Evolutionary conservation across 495 filamentous ascomycete genomes (phyloP), one percentile per base, ranked within the genome.

Genomic region (Penicillium nucicola): DNA sequence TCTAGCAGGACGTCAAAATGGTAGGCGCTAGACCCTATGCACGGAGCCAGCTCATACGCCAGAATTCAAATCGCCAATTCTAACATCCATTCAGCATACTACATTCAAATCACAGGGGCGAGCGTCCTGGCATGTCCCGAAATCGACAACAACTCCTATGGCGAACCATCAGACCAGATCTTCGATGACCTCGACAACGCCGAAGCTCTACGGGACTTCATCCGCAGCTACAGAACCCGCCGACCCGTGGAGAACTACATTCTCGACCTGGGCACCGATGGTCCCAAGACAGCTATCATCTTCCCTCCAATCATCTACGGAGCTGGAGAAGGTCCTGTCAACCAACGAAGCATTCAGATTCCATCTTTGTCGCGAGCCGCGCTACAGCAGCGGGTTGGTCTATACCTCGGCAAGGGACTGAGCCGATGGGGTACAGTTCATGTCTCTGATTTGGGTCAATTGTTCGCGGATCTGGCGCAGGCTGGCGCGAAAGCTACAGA

Each of bases 251-350:
- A 48, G 18, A 48, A 48, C 25, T 48, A 39, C 35, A 48, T 48
- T 30, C 45, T 48, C 17, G 45, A 48, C 45, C 20, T 48, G 8
- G 45, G 45, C 5, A 32, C 36, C 14, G 10, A 13, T 23, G 45
- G 45, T n/a, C 45, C 45, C 3, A 48, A 48, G 25, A 48, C 45
- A 11, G 45, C 45, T 8, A 48, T 48, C 8, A 19, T 48, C 13
- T 48, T 48, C 25, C 45, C 45, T 32, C 35, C 45, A 2, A 48
- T 48, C 12, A 48, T 48, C 37, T 48, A 19, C 15, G 45, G 45
- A n/a, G 15, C 36, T 22, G 45, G 45, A 12, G 32, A 40, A 22
- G 45, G 45, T 14, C 45, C 45, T 5, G 45, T 40, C 25, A 40
- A 48, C 6, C 36, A 48, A 15, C 45, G 45, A 6, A 48, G 45